Conservation (phyloP, 1,139 yeast species). For the Lodderomyces elongisporus region DNA sequence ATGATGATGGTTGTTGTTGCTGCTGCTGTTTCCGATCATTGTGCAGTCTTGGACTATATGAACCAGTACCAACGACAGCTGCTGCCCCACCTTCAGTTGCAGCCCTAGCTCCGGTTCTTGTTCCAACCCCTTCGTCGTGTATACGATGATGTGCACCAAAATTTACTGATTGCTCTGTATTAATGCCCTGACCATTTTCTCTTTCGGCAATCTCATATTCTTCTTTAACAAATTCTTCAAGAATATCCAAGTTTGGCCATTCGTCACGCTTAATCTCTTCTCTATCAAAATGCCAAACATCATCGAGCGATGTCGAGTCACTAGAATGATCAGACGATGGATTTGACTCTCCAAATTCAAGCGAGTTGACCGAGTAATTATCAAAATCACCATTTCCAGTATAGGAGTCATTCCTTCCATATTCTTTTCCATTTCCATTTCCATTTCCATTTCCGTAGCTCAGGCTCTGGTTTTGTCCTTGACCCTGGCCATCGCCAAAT, state of each 20-base stretch:
- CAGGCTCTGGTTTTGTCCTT: constrained; percentile 3
- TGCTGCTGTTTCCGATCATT: constrained; percentile 1
- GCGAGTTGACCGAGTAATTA: constrained; percentile 25
- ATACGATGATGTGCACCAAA: too few species aligned
- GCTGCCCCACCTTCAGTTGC: too few species aligned
- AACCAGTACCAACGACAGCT: too few species aligned
- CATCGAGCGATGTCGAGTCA: constrained; percentile 72
- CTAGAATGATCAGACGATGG: constrained; percentile 72
- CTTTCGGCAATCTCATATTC: constrained; percentile 36
- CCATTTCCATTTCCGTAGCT: too few species aligned
- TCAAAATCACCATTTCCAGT: constrained; percentile 15
- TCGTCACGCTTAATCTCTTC: constrained; percentile 17
- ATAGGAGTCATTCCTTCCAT: constrained; percentile 1
- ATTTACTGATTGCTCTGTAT: too few species aligned
- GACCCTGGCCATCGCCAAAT: constrained; percentile 5
- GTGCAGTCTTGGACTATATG: too few species aligned
- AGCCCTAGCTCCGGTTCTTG: too few species aligned
- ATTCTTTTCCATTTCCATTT: too few species aligned
- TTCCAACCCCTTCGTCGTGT: too few species aligned
- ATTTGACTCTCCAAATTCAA: constrained; percentile 54
- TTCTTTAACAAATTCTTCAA: constrained; percentile 71
- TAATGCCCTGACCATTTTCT: constrained; percentile 3
- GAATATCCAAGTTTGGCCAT: constrained; percentile 81
- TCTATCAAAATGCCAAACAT: constrained; percentile 74
- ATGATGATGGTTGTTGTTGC: background rate